A percentile compares a stretch with the other conserved stretches of the same genome.
Conservation (phyloP, 1,284 basidiomycete species). For the Caloboletus firmus region DNA sequence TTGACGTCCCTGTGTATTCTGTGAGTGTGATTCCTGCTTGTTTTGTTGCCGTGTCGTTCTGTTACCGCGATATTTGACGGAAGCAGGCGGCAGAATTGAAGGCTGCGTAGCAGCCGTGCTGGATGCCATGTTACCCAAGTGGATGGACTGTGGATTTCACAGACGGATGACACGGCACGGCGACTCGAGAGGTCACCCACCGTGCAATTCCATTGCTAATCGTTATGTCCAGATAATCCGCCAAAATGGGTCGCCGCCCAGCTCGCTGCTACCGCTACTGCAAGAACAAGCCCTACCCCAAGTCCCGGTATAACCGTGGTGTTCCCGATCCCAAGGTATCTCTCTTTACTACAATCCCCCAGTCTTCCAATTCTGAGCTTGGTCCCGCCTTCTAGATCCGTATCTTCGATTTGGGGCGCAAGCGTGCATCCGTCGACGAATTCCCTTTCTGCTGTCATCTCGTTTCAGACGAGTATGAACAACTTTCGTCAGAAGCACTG, state of each 20-base stretch:
- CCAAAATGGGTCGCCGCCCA: slow-evolving; percentile 87
- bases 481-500: slow-evolving; percentile 93
- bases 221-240: slow-evolving; percentile 12
- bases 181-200: neutral
- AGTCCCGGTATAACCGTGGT: slow-evolving; percentile 98
- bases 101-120: neutral
- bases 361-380: neutral
- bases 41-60: neutral
- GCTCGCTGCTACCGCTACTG: slow-evolving; percentile 97
- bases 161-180: neutral
- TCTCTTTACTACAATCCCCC: neutral
- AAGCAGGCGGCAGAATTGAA: neutral
- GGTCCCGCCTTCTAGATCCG: slow-evolving; percentile 59
- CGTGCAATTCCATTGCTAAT: slow-evolving; percentile 8
- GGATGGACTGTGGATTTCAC: slow-evolving; percentile 8
- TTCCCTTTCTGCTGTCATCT: slow-evolving; percentile 97
- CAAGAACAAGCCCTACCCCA: slow-evolving; percentile 97
- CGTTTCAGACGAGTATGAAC: slow-evolving; percentile 98
- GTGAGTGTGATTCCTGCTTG: slow-evolving; percentile 13
- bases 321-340: slow-evolving; percentile 87
- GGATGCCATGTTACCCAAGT: slow-evolving; percentile 13
- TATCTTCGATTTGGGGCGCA: slow-evolving; percentile 93
- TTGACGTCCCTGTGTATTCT: slow-evolving; percentile 22
- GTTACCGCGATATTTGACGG: neutral
- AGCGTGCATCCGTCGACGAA: slow-evolving; percentile 94